Base-by-base conservation (phyloP, 441 rosid species). In the Aquilaria agallochum region DNA sequence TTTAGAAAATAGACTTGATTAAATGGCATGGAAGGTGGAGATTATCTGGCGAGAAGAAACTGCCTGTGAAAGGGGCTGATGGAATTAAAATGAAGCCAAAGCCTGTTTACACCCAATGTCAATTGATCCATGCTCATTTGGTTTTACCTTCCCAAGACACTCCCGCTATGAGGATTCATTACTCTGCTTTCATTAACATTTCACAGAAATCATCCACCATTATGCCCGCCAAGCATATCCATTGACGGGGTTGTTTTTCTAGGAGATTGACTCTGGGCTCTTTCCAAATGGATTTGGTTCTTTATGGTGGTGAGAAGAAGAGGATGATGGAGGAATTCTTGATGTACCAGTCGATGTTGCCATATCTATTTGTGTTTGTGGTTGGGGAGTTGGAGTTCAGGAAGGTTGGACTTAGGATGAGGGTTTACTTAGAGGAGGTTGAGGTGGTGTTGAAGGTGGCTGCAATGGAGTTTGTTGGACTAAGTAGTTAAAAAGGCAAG, bases 61-160 rank as follows among this genome's bases (percentile, higher is more conserved):
- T n/a, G n/a, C n/a, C n/a, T n/a, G n/a, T n/a, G n/a, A n/a, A n/a
- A n/a, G n/a, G n/a, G n/a, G n/a, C n/a, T n/a, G n/a, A n/a, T n/a
- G n/a, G n/a, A n/a, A n/a, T n/a, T n/a, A n/a, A n/a, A n/a, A n/a
- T n/a, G n/a, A n/a, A n/a, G n/a, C n/a, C n/a, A n/a, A n/a, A n/a
- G n/a, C n/a, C n/a, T n/a, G n/a, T n/a, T n/a, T n/a, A n/a, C n/a
- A n/a, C n/a, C n/a, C n/a, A n/a, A n/a, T n/a, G n/a, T n/a, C n/a
- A n/a, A n/a, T n/a, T n/a, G n/a, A n/a, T n/a, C 36, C 98, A 93
- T 73, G 92, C 98, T 10, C 90, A 92, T 50, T 81, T 96, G 13
- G 80, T 93, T 34, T 90, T 88, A 72, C 98, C 97, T 0, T 89
- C 93, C 73, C 96, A 89, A 74, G 96, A 92, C 77, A 83, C 96